Evolutionary conservation across 1,284 basidiomycete genomes (phyloP).

Genomic region (Sutorius eximius): DNA sequence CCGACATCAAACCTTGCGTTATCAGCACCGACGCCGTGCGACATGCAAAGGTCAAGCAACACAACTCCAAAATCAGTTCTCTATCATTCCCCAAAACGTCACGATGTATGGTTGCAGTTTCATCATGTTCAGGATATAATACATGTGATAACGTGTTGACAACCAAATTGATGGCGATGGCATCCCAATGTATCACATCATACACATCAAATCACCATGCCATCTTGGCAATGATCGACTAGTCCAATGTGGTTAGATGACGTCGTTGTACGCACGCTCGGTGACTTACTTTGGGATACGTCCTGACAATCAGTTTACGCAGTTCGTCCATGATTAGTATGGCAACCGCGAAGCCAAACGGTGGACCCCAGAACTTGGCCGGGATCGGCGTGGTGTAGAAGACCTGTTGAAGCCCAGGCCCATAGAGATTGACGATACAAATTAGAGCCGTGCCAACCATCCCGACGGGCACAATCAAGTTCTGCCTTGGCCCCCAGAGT

Average conservation of each 20-base stretch:
- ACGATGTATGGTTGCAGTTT: not conserved
- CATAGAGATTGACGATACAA: slow-evolving; percentile 43
- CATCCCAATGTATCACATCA: too few species aligned
- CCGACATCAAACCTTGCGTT: too few species aligned
- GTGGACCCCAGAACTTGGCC: slow-evolving; percentile 45
- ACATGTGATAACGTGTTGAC: not conserved
- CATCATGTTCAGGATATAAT: not conserved
- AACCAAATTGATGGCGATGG: not conserved
- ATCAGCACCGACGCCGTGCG: too few species aligned
- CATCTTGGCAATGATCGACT: slow-evolving; percentile 35
- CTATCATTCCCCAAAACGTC: not conserved
- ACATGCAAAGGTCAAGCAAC: not conserved
- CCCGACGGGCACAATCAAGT: slow-evolving; percentile 35
- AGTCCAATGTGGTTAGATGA: slow-evolving; percentile 12
- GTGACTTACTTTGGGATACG: slow-evolving; percentile 38
- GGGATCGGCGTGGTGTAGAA: slow-evolving; percentile 43
- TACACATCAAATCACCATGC: slow-evolving; percentile 23
- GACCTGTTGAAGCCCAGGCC: slow-evolving; percentile 39
- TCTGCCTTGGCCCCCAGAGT: slow-evolving; percentile 41
- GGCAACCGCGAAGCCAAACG: slow-evolving; percentile 40
- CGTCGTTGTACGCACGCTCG: not conserved
- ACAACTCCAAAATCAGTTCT: not conserved
- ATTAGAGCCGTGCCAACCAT: slow-evolving; percentile 42
- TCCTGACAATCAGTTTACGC: slow-evolving; percentile 42
- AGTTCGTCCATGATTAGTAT: slow-evolving; percentile 41